Percentiles rank a stretch among this genome's conserved stretches.
Conservation (phyloP, 1,284 basidiomycete genomes). For the Exobasidium rhododendri region DNA sequence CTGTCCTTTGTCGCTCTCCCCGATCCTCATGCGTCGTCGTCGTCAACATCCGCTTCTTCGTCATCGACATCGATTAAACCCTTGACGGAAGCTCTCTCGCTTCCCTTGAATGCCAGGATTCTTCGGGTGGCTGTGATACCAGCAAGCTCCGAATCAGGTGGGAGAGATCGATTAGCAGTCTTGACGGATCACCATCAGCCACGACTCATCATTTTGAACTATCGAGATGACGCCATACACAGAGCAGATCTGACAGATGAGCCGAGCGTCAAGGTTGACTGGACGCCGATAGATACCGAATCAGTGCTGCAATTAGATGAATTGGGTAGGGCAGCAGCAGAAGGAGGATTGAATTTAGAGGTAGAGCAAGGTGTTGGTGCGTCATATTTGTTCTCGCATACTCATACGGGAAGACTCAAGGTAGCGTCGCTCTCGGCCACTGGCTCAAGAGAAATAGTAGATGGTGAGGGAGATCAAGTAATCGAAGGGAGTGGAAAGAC, state of each 20-base stretch:
- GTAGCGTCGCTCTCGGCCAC: constrained; percentile 27
- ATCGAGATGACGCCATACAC: constrained; percentile 8
- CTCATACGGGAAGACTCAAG: constrained; percentile 34
- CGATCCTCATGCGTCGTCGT: background rate
- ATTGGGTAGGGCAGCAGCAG: constrained; percentile 33
- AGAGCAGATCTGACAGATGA: constrained; percentile 4
- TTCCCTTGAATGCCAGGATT: constrained; percentile 10
- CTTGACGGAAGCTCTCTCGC: background rate
- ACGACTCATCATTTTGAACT: constrained; percentile 23
- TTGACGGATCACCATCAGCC: constrained; percentile 44
- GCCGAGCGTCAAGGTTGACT: constrained; percentile 15
- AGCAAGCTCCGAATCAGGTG: background rate
- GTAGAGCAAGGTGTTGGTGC: constrained; percentile 18
- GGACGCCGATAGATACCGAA: background rate
- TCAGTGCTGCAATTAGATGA: constrained; percentile 29
- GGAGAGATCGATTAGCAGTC: constrained; percentile 9
- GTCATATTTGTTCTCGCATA: constrained; percentile 27
- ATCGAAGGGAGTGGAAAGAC: no score
- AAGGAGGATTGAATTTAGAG: constrained; percentile 28
- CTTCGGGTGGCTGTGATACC: background rate
- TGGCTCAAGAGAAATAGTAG: background rate
- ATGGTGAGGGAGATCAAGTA: constrained; percentile 17
- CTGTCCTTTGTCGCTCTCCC: background rate
- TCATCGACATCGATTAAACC: background rate
- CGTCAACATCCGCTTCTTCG: background rate